Evolutionary conservation across 164 flowering plant species (phyloP).

Genomic region (Tetracentron sinense): DNA sequence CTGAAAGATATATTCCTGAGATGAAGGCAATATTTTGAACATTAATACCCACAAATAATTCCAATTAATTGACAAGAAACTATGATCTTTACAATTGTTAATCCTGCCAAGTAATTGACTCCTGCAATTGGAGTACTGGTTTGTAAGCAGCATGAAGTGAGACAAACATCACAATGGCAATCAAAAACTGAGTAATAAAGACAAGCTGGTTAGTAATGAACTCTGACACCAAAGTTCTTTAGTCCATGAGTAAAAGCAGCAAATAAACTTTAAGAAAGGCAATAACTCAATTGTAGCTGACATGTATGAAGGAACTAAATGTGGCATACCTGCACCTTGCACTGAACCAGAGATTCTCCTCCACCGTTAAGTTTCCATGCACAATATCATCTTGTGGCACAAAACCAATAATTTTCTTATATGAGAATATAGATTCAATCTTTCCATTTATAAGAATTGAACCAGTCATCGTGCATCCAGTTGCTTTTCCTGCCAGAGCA

Average conservation of each 20-base stretch:
- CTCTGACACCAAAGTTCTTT: background rate
- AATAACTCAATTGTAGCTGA: background rate
- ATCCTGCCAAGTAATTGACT: background rate
- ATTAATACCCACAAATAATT: background rate
- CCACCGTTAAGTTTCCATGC: constrained; percentile 96
- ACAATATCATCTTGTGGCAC: constrained; percentile 99
- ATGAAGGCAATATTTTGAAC: background rate
- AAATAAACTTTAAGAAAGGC: background rate
- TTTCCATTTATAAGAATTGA: constrained; percentile 77
- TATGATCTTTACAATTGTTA: background rate
- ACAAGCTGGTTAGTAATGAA: background rate
- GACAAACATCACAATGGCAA: background rate
- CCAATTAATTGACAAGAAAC: background rate
- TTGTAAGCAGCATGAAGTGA: background rate
- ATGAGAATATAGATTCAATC: constrained; percentile 70
- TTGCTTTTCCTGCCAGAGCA: constrained; percentile 81
- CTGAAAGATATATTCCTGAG: background rate
- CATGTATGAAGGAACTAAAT: background rate
- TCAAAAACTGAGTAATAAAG: background rate
- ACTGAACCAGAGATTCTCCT: constrained; percentile 95
- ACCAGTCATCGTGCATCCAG: constrained; percentile 70
- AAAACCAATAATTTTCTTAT: constrained; percentile 87
- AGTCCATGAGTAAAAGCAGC: background rate
- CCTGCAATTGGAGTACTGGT: background rate
- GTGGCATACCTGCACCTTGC: constrained; percentile 83